Evolutionary conservation across 345 rosid genomes (phyloP).

Genomic region (Erysimum cheiranthoides): DNA sequence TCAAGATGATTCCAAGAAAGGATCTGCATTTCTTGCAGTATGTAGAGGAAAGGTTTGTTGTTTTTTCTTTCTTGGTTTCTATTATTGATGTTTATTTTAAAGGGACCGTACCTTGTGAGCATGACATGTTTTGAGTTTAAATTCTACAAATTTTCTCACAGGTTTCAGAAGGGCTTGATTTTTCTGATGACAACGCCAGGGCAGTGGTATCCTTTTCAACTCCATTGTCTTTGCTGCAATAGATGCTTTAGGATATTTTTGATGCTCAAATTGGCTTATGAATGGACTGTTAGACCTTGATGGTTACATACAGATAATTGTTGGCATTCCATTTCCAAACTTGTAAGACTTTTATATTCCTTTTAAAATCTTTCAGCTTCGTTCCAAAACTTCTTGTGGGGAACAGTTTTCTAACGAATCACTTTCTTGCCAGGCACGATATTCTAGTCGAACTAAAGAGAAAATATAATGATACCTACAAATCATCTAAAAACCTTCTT

Average conservation of each 20-base stretch:
- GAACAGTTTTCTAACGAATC: slow-evolving; percentile 20
- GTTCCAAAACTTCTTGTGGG: slow-evolving; percentile 3
- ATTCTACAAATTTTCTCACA: slow-evolving; percentile 48
- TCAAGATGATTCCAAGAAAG: slow-evolving; percentile 52
- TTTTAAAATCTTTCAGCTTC: slow-evolving; percentile 12
- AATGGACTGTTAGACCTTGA: slow-evolving; percentile 54
- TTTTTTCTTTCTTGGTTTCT: slow-evolving; percentile 21
- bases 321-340: slow-evolving; percentile 99
- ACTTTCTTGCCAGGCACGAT: slow-evolving; percentile 65
- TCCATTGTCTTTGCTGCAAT: slow-evolving; percentile 8
- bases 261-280: no score
- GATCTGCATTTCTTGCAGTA: slow-evolving; percentile 95
- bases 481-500: slow-evolving; percentile 79
- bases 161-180: slow-evolving; percentile 99
- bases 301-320: slow-evolving; percentile 69
- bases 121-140: slow-evolving; percentile 21
- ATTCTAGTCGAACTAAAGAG: slow-evolving; percentile 81
- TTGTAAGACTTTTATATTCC: slow-evolving; percentile 56
- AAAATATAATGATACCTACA: slow-evolving; percentile 77
- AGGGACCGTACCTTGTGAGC: slow-evolving; percentile 13
- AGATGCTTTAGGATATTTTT: no score
- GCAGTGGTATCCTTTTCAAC: slow-evolving; percentile 86
- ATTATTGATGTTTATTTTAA: background rate
- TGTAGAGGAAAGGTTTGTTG: slow-evolving; percentile 87
- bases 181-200: slow-evolving; percentile 95